Percentiles rank a stretch among this genome's conserved stretches.
phyloP scores from a whole-genome alignment of 2,329 filamentous ascomycete species.

The Epichloe coenophiala region DNA sequence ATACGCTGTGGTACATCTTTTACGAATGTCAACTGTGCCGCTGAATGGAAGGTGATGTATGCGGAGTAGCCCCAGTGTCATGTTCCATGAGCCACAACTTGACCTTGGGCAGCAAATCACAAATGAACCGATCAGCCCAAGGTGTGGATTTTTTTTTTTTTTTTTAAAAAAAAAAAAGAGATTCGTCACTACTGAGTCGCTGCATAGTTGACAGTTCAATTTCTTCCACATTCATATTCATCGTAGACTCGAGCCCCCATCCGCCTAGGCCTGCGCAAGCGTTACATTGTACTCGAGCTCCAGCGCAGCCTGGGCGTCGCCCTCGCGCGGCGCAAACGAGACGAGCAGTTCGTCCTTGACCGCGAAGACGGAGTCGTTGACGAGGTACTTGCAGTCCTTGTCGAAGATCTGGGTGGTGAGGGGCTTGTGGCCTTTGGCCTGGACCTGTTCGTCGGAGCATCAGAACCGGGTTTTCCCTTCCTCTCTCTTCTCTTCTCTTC shows the following conservation, averaged over 20 bases:
- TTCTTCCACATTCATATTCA: not conserved
- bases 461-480: not conserved
- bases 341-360: conserved; percentile 38
- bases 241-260: not conserved
- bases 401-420: conserved; percentile 68
- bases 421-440: conserved; percentile 46
- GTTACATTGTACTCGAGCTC: conserved; percentile 50
- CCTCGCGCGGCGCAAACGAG: conserved; percentile 23
- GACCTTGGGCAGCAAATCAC: too few relatives aligned
- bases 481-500: too few relatives aligned
- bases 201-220: not conserved
- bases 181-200: not conserved
- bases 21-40: too few relatives aligned
- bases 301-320: conserved; percentile 34
- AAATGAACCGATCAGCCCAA: too few relatives aligned
- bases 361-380: conserved; percentile 38
- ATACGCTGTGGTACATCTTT: too few relatives aligned
- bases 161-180: too few relatives aligned
- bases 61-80: too few relatives aligned
- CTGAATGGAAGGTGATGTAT: too few relatives aligned
- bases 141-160: too few relatives aligned
- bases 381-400: conserved; percentile 46
- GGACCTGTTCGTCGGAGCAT: conserved; percentile 16
- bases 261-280: conserved; percentile 17
- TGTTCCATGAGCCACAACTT: too few relatives aligned